Evolutionary conservation across 1,284 basidiomycete species (phyloP), one percentile per base, ranked within the genome.

Genomic region (Ustilago cynodontis): DNA sequence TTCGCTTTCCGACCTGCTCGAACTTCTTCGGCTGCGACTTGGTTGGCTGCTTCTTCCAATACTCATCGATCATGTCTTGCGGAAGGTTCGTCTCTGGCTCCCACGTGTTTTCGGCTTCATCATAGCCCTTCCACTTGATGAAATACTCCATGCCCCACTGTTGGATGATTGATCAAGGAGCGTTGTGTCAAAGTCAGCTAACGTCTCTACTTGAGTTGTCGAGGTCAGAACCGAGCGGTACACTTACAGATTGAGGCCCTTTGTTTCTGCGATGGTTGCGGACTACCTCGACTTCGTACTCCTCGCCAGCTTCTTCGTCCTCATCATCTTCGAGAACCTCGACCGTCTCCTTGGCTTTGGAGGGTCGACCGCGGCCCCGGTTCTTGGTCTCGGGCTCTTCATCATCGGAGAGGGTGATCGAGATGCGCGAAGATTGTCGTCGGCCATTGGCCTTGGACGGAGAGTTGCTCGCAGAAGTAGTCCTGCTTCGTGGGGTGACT

Each of bases 71-170:
- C 14, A 77, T 31, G 1, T 59, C 35, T 6, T 55, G 55, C 0
- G 53, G 31, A 0, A 77, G 39, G 39, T 79, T 71, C 1, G 20
- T 47, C 59, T 79, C 77, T 9, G 77, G 77, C 62, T 79, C 77
- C 77, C 77, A 79, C 8, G 77, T 79, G 57, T 77, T 79, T 20
- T 71, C 67, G 0, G 1, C 20, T 29, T 79, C 77, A n/a, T 59
- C 24, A 31, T 52, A 79, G 10, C 68, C 71, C 43, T 79, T 79
- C 77, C 77, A 79, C 52, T 79, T 79, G 74, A 79, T 69, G 3
- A 61, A 26, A 37, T 79, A 79, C 35, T 74, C 64, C 41, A 66
- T 59, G 10, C 55, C 53, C 59, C 69, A 64, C 65, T 77, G 43
- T 9, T 10, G 33, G 7, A 7, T 3, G n/a, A 11, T 20, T n/a